These are phyloP conservation scores for Penicillium sclerotigenum DNA, from an alignment of 2,329 filamentous ascomycete genomes.

Conservation along the genomic window DNA sequence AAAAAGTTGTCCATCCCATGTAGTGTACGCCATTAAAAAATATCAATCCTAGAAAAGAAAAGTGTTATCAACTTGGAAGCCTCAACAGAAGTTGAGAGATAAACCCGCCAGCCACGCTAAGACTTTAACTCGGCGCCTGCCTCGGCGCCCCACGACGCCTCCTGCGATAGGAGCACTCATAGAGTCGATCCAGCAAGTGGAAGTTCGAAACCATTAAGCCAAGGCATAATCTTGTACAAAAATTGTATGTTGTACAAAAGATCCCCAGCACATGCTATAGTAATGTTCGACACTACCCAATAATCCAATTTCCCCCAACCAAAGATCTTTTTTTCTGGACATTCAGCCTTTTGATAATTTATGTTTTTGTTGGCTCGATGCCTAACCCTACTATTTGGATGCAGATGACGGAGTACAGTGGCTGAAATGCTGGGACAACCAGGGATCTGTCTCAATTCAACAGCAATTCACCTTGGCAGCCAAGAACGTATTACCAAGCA, in stretches of 20 bases:
- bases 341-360: too few relatives aligned
- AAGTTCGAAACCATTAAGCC: not conserved
- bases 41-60: not conserved
- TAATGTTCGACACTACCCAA: not conserved
- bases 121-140: not conserved
- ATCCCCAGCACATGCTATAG: not conserved
- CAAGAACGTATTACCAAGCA: not conserved
- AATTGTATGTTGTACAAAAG: too few relatives aligned
- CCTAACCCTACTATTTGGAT: not conserved
- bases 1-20: not conserved
- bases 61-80: not conserved
- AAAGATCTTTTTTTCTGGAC: not conserved
- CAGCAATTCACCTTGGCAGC: not conserved
- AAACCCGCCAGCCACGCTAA: not conserved
- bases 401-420: too few relatives aligned
- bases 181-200: not conserved
- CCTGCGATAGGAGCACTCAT: not conserved
- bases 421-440: too few relatives aligned
- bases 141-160: not conserved
- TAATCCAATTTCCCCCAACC: too few relatives aligned
- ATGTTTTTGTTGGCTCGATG: too few relatives aligned
- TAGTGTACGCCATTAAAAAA: not conserved
- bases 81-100: not conserved
- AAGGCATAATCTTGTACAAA: too few relatives aligned
- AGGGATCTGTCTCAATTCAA: not conserved